Evolutionary conservation across 306 rosid species (phyloP).

Genomic region (Vicia sativa): DNA sequence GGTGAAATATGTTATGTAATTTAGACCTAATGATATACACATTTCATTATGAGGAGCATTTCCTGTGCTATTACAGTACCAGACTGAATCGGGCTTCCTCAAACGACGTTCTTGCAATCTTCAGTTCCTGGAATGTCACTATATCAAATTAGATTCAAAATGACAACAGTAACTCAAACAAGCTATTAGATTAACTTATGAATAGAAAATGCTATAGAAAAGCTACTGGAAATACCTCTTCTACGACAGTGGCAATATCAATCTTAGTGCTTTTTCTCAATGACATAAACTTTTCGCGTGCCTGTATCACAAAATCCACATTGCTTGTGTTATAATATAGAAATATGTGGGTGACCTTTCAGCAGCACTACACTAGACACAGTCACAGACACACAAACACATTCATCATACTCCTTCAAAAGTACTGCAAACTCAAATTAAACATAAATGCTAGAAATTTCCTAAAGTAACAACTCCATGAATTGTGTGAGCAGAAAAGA

Average conservation of each 20-base stretch:
- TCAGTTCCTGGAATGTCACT: slow-evolving; percentile 79
- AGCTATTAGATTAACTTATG: slow-evolving; percentile 32
- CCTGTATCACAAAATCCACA: slow-evolving; percentile 56
- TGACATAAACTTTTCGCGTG: slow-evolving; percentile 81
- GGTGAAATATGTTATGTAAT: slow-evolving; percentile 30
- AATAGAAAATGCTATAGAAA: slow-evolving; percentile 27
- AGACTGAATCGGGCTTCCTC: slow-evolving; percentile 86
- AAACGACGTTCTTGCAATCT: slow-evolving; percentile 65
- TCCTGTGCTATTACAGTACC: slow-evolving; percentile 51
- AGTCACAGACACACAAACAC: neutral
- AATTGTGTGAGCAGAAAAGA: slow-evolving; percentile 1
- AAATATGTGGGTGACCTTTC: slow-evolving; percentile 27
- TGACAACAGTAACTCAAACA: slow-evolving; percentile 50
- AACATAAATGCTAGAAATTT: slow-evolving; percentile 10
- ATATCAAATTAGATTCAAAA: slow-evolving; percentile 62
- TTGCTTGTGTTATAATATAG: slow-evolving; percentile 29
- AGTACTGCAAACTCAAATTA: slow-evolving; percentile 31
- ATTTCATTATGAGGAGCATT: slow-evolving; percentile 26
- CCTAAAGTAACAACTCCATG: slow-evolving; percentile 11
- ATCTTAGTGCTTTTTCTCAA: slow-evolving; percentile 74
- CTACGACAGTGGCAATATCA: slow-evolving; percentile 63
- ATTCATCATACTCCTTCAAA: slow-evolving; percentile 20
- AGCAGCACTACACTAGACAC: slow-evolving; percentile 15
- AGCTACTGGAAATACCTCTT: slow-evolving; percentile 59
- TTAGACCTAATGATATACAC: slow-evolving; percentile 36